Conservation (phyloP, 108 stramenopile species). For the Mediolabrus comicus region DNA sequence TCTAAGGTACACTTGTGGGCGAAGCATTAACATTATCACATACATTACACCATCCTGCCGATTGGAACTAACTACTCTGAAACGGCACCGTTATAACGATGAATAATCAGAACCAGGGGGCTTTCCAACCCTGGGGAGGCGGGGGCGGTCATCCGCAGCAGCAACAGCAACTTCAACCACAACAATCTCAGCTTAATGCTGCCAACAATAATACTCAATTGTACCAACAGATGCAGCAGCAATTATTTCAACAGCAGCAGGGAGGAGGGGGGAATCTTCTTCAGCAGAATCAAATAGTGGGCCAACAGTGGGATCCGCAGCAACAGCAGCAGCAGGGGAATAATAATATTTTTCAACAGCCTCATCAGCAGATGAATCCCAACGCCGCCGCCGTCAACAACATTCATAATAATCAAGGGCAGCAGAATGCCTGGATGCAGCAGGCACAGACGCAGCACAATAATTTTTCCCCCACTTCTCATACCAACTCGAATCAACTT, state of each 20-base stretch:
- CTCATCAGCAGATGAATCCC: neutral
- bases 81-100: no score
- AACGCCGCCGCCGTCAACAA: no score
- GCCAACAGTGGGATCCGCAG: neutral
- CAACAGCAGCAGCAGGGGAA: constrained; percentile 6
- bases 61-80: no score
- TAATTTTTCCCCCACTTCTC: neutral
- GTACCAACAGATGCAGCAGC: neutral
- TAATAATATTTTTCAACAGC: neutral
- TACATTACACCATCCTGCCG: no score
- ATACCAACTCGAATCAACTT: neutral
- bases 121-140: no score
- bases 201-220: neutral
- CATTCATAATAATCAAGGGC: neutral
- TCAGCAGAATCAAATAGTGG: neutral
- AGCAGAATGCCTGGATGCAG: neutral
- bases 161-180: no score
- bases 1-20: no score
- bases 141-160: neutral
- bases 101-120: no score
- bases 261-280: no score
- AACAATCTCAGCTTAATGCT: no score
- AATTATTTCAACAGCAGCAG: constrained; percentile 1
- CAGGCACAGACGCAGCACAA: neutral
- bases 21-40: no score